Evolutionary conservation across 2,329 filamentous ascomycete species (phyloP), one percentile per base, ranked within the genome.

Genomic region (Corniculantispora saksenae): DNA sequence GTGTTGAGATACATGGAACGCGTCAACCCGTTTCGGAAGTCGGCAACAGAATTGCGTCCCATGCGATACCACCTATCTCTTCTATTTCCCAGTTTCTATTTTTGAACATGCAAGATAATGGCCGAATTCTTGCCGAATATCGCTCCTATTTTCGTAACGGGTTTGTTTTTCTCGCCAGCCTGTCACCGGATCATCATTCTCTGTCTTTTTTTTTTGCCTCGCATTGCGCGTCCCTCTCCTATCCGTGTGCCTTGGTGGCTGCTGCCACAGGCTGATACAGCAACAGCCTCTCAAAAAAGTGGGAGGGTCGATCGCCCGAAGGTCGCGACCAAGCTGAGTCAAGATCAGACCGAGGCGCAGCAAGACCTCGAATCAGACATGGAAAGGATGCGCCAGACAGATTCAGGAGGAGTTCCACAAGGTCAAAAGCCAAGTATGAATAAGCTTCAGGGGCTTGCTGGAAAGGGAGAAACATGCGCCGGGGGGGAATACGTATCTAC

Each of bases 261-360:
- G 9, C 51, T 17, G 51, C 29, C 15, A 19, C 13, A 25, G 12
- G 19, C 32, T 23, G 32, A 13, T 2, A 15, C 53, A 56, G 21
- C 12, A 21, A 56, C 21, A 19, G 27, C 27, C 50, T 17, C 50
- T 40, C 2, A 32, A 38, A 57, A 38, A 57, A 58, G 43, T 8
- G n/a, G 55, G 55, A 29, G 10, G 15, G 55, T 8, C 38, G 38
- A 58, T 58, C 38, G 55, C 23, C 17, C 23, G 17, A 58, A 58
- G 55, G 38, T 47, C 55, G 23, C 25, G 55, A 45, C 55, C 55
- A 27, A 43, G 17, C 54, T 13, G 35, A 43, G 38, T 58, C 40
- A 58, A 58, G 38, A 58, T 58, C 55, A 57, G 54, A 57, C 38
- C 6, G 53, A 21, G 53, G 53, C 53, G 53, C 53, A 25, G 35